Evolutionary conservation across 352 stramenopile genomes (phyloP), one percentile per base, ranked within the genome.

Genomic region (Elongisporangium prolatum): DNA sequence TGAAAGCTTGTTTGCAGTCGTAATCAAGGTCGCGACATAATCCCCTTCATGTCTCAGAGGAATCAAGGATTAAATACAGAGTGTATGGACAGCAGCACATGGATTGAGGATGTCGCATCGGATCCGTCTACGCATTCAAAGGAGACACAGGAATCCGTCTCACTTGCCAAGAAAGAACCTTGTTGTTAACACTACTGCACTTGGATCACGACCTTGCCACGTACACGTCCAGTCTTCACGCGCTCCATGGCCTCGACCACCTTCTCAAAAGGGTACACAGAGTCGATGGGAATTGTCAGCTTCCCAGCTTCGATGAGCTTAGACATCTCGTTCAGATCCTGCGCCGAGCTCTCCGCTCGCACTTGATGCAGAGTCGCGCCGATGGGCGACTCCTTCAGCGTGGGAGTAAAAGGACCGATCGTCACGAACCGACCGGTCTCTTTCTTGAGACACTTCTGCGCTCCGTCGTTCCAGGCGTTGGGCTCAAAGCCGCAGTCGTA

Each of bases 131-230:
- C n/a, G n/a, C n/a, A n/a, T n/a, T n/a, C n/a, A n/a, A n/a, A n/a
- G n/a, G n/a, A n/a, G n/a, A n/a, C n/a, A n/a, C n/a, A n/a, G n/a
- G n/a, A n/a, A n/a, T n/a, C n/a, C n/a, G n/a, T n/a, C n/a, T n/a
- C n/a, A n/a, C n/a, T n/a, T n/a, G n/a, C n/a, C n/a, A n/a, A n/a
- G n/a, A n/a, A n/a, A n/a, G n/a, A n/a, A n/a, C n/a, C n/a, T n/a
- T n/a, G n/a, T n/a, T n/a, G n/a, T n/a, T n/a, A n/a, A n/a, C n/a
- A n/a, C n/a, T n/a, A n/a, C n/a, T n/a, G 25, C n/a, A 79, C 64
- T 14, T 70, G 60, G 44, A 79, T 59, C 8, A 78, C 61, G 47
- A 78, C 76, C 64, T 81, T 81, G 44, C 72, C 72, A 51, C 64
- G 65, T 1, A 67, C 67, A 17, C 72, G 67, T 48, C 63, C 55